Conservation (phyloP, 2,329 filamentous ascomycete genomes). For the Sporothrix dimorphospora region DNA sequence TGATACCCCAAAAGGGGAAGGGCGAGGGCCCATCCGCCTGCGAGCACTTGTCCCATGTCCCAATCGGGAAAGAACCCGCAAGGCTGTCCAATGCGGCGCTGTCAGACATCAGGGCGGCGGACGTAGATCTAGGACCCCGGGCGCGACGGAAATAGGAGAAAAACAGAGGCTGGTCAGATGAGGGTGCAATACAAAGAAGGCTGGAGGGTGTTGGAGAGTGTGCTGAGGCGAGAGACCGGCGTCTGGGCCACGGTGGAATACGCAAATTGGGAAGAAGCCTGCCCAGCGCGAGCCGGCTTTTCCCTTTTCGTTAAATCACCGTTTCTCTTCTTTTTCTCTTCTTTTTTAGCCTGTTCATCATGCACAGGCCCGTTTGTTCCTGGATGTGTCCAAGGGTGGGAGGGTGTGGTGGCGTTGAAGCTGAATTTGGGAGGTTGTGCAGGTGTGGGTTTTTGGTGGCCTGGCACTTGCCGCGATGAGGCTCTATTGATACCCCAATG, state of each 20-base stretch:
- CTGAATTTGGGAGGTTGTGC: background rate
- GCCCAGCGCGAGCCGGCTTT: too few relatives aligned
- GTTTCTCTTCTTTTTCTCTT: background rate
- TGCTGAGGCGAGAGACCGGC: background rate
- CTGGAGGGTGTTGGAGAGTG: too few relatives aligned
- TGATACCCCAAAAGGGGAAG: conserved; percentile 23
- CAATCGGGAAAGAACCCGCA: background rate
- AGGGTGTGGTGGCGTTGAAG: conserved; percentile 15
- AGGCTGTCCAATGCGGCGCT: background rate
- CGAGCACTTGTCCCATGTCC: background rate
- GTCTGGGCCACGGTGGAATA: background rate
- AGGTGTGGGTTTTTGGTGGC: background rate
- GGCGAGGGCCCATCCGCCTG: too few relatives aligned
- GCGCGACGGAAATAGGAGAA: background rate
- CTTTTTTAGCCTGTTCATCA: conserved; percentile 6
- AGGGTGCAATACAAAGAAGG: background rate
- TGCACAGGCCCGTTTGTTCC: conserved; percentile 9
- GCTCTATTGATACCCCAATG: conserved; percentile 35
- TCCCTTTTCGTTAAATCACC: background rate
- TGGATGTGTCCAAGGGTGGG: background rate
- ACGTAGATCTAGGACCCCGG: background rate
- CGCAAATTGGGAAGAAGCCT: too few relatives aligned
- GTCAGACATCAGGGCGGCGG: background rate
- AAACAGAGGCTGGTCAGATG: background rate
- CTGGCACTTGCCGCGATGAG: conserved; percentile 28